These are phyloP conservation scores for Penicillium psychrosexuale DNA, from an alignment of 2,329 filamentous ascomycete species.

Conservation along the genomic window DNA sequence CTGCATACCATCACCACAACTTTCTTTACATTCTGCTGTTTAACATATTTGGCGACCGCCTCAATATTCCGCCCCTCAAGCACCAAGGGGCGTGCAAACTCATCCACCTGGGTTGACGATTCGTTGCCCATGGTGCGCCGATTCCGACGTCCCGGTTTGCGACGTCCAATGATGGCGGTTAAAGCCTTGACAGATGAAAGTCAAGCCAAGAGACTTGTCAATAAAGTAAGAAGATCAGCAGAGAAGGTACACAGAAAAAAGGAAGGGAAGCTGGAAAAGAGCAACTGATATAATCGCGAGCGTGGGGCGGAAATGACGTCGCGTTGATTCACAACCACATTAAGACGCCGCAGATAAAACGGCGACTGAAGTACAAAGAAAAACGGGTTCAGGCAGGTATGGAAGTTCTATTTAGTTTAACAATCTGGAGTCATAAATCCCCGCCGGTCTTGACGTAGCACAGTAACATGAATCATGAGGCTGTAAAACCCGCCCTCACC, in stretches of 20 bases:
- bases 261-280: background rate
- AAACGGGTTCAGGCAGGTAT: background rate
- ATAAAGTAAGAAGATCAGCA: background rate
- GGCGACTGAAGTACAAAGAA: background rate
- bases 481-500: slow-evolving; percentile 11
- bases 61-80: slow-evolving; percentile 67
- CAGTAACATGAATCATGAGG: background rate
- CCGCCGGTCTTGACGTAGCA: background rate
- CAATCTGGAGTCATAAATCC: background rate
- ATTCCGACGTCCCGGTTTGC: slow-evolving; percentile 21
- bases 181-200: background rate
- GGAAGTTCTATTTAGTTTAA: background rate
- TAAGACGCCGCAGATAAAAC: background rate
- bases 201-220: background rate
- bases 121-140: slow-evolving; percentile 74
- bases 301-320: slow-evolving; percentile 16
- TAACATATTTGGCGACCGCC: slow-evolving; percentile 77
- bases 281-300: slow-evolving; percentile 3
- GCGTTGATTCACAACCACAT: slow-evolving; percentile 5
- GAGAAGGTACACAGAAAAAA: background rate
- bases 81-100: slow-evolving; percentile 61
- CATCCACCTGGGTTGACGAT: slow-evolving; percentile 64
- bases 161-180: slow-evolving; percentile 21
- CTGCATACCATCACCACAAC: slow-evolving; percentile 73
- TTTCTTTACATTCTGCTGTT: slow-evolving; percentile 60